phyloP scores from a whole-genome alignment of 257 asterid genomes.

The Handroanthus guayacan region DNA sequence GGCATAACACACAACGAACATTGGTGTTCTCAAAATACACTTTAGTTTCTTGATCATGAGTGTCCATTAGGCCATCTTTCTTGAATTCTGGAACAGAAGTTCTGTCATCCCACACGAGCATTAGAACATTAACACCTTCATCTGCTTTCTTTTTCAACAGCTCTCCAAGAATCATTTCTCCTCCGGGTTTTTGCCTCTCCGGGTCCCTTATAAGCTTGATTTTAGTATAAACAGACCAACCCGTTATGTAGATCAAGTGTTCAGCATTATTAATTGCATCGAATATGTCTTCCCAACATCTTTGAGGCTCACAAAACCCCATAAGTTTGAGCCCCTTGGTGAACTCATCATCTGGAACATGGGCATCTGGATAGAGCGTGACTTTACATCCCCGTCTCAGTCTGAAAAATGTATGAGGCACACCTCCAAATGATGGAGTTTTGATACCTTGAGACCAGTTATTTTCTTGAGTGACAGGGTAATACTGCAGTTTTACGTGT shows the following conservation, averaged over 20 bases:
- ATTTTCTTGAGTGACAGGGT: constrained; percentile 52
- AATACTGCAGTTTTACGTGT: constrained; percentile 65
- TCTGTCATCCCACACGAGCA: constrained; percentile 91
- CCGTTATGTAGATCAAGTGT: constrained; percentile 78
- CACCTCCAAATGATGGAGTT: constrained; percentile 54
- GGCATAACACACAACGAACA: constrained; percentile 78
- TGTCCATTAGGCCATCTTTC: constrained; percentile 83
- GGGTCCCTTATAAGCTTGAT: constrained; percentile 71
- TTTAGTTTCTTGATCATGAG: constrained; percentile 81
- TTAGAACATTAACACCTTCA: constrained; percentile 75
- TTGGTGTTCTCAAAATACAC: constrained; percentile 62
- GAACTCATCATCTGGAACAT: constrained; percentile 57
- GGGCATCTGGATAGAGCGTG: constrained; percentile 77
- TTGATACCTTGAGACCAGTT: constrained; percentile 80
- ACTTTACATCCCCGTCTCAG: constrained; percentile 75
- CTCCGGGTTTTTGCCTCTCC: constrained; percentile 56
- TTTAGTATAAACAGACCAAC: constrained; percentile 79
- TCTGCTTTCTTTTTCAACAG: constrained; percentile 72
- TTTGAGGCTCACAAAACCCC: constrained; percentile 50
- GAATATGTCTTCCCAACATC: constrained; percentile 90
- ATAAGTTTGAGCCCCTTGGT: constrained; percentile 39
- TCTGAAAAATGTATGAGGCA: constrained; percentile 66
- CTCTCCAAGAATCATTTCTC: constrained; percentile 67
- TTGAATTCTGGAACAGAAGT: constrained; percentile 59
- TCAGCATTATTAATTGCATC: constrained; percentile 65